A percentile compares a stretch with the other conserved stretches of the same genome.
Conservation (phyloP, 257 asterid genomes). For the Buddleja alternifolia region DNA sequence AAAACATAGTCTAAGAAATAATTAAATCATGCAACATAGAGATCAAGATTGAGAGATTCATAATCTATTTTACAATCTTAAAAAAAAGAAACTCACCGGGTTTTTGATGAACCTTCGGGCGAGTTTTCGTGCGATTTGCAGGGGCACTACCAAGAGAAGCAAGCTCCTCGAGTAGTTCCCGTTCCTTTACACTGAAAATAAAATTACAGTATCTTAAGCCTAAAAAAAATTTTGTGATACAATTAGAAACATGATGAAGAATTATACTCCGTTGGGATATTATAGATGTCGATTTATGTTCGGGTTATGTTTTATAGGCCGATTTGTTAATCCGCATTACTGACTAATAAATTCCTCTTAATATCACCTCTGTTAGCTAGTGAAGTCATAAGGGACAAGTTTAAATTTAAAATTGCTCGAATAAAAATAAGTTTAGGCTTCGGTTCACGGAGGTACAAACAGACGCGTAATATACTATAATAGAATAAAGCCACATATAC, state of each 20-base stretch:
- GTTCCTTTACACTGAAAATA: conserved; percentile 67
- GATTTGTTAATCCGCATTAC: too few relatives aligned
- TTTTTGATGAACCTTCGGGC: conserved; percentile 67
- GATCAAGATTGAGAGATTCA: background rate
- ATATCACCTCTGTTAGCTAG: too few relatives aligned
- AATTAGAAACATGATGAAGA: conserved; percentile 14
- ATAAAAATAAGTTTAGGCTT: too few relatives aligned
- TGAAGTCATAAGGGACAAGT: too few relatives aligned
- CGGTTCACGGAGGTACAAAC: too few relatives aligned
- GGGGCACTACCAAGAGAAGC: conserved; percentile 65
- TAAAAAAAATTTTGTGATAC: background rate
- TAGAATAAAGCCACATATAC: too few relatives aligned
- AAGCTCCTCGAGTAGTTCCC: conserved; percentile 88
- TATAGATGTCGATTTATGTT: conserved; percentile 15
- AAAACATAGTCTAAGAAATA: background rate
- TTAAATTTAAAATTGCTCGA: too few relatives aligned
- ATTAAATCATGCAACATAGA: background rate
- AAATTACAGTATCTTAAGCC: conserved; percentile 25
- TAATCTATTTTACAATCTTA: conserved; percentile 3
- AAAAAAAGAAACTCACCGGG: conserved; percentile 54
- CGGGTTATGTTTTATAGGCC: too few relatives aligned
- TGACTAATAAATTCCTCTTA: too few relatives aligned
- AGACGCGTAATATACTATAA: too few relatives aligned
- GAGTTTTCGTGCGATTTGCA: conserved; percentile 61
- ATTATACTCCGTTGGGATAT: background rate